Percentiles rank a stretch among this genome's conserved stretches.
Conservation (phyloP, 2,329 filamentous ascomycete species). For the Colletotrichum sublineola region DNA sequence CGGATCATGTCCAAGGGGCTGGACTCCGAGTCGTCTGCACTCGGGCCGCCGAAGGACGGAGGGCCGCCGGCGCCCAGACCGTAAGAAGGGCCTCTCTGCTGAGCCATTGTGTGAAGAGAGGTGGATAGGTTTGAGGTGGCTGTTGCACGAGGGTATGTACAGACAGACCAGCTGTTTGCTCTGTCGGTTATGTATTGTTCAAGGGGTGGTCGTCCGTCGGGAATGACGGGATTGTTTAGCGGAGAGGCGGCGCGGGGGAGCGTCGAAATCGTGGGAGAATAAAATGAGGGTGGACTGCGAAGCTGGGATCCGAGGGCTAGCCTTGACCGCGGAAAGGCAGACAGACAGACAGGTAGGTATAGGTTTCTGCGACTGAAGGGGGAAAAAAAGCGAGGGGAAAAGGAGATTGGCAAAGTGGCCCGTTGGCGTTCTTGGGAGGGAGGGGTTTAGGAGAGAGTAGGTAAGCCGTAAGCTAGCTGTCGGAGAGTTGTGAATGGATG, state of each 20-base stretch:
- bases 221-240: constrained; percentile 19
- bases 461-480: constrained; percentile 17
- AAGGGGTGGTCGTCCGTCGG: constrained; percentile 10
- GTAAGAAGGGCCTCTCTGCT: constrained; percentile 43
- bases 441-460: constrained; percentile 6
- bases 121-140: constrained; percentile 26
- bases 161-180: constrained; percentile 41
- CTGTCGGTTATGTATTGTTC: constrained; percentile 2
- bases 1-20: constrained; percentile 90
- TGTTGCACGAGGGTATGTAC: constrained; percentile 37
- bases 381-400: not conserved
- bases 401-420: constrained; percentile 27
- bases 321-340: constrained; percentile 33
- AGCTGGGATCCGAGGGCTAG: constrained; percentile 40
- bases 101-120: constrained; percentile 39
- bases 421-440: constrained; percentile 27
- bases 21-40: constrained; percentile 61
- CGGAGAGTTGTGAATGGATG: constrained; percentile 13
- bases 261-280: constrained; percentile 22
- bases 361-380: constrained; percentile 26
- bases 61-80: constrained; percentile 43
- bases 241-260: constrained; percentile 20
- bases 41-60: constrained; percentile 41
- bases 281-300: constrained; percentile 35
- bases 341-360: constrained; percentile 13